phyloP scores from a whole-genome alignment of 139 green algal species.

The Astrephomene gubernaculifera region DNA sequence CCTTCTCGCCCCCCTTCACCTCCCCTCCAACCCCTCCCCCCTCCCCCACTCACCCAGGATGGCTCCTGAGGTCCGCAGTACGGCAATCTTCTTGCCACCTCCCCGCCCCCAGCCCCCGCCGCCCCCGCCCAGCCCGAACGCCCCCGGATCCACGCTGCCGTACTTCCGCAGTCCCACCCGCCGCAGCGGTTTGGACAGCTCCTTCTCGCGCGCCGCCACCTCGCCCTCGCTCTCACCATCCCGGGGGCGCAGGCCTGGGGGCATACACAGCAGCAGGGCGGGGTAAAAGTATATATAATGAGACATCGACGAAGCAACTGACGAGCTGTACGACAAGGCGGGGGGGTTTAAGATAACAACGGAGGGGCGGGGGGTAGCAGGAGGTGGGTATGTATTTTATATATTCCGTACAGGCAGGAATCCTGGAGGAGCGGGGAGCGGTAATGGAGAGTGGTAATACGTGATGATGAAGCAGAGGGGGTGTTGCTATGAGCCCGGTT shows the following conservation, averaged over 20 bases:
- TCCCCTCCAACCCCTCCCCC: neutral
- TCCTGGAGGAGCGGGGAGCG: too few species aligned
- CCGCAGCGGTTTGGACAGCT: constrained; percentile 49
- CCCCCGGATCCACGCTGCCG: constrained; percentile 62
- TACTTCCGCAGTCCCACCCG: constrained; percentile 77
- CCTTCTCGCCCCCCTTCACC: neutral
- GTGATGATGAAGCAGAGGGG: too few species aligned
- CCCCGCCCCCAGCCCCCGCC: too few species aligned
- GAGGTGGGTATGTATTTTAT: too few species aligned
- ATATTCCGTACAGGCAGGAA: too few species aligned
- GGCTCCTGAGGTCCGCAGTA: constrained; percentile 84
- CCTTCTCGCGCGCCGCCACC: constrained; percentile 32
- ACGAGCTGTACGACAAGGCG: too few species aligned
- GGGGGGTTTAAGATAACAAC: too few species aligned
- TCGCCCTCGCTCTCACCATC: constrained; percentile 23
- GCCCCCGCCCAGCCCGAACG: constrained; percentile 74
- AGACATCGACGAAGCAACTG: too few species aligned
- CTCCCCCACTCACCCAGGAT: constrained; percentile 63
- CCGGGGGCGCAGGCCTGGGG: constrained; percentile 23
- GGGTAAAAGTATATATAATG: too few species aligned
- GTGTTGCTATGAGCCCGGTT: too few species aligned
- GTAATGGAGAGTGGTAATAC: too few species aligned
- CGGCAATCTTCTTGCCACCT: constrained; percentile 83
- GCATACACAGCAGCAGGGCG: neutral
- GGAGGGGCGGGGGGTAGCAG: too few species aligned